Base-by-base conservation (phyloP, 2,329 filamentous ascomycete species). In the Colletotrichum sp. region DNA sequence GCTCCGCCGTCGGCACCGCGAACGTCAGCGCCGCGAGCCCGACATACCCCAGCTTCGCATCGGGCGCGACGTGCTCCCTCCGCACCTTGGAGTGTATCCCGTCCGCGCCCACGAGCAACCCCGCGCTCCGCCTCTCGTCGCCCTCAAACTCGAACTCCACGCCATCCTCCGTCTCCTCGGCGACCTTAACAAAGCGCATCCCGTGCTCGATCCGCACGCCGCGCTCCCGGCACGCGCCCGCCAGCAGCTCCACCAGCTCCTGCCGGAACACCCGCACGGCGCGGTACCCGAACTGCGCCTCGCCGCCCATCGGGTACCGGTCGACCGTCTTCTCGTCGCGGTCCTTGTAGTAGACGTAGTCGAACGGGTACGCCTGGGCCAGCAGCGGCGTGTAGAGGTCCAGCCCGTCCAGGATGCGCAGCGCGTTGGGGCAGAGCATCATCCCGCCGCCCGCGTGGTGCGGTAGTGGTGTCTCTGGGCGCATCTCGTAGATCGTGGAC, bases 51-150 rank as follows among this genome's bases (percentile, higher is more conserved):
- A 91, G 88, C 39, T 86, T 80, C 1, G 89, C 78, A 0, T 87
- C 84, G 0, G 90, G 88, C 62, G 88, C 85, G 0, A 93, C 82
- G 57, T 91, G 87, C 5, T 83, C 85, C 5, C 36, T 66, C 28
- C 90, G 86, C 0, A 92, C 89, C 0, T 83, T 84, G 1, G 90
- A 92, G 79, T 92, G 89, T 66, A 93, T 92, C 1, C 91, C 91
- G 74, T 93, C 91, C 0, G 90, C 89, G 0, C 90, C 91, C 18
- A 92, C 83, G 0, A 93, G 85, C 15, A 90, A 79, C 3, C 82
- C 78, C 0, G 89, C 88, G 0, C 78, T 80, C 2, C 78, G 83
- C 0, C 79, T 83, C 0, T 84, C 84, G 2, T 88, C 89, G 69
- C 91, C 87, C 0, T 81, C 81, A 71, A 92, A 90, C 15, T 84